Evolutionary conservation across 2,329 filamentous ascomycete genomes (phyloP), one percentile per base, ranked within the genome.

Genomic region (Penicillium psychrosexuale): DNA sequence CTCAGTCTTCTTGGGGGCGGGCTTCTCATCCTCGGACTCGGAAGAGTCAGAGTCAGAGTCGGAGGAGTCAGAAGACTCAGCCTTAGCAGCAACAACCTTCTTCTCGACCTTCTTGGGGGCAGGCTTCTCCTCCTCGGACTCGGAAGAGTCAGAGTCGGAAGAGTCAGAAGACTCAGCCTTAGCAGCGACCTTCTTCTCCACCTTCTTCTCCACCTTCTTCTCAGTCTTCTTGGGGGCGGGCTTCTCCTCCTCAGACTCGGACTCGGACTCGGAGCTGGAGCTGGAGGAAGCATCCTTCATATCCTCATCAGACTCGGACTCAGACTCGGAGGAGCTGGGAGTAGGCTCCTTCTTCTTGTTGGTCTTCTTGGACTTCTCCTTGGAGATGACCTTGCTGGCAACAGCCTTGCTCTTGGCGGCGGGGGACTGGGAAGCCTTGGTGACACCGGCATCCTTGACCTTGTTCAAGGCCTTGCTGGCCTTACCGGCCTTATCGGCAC

Each of bases 331-430:
- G 56, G 59, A 64, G 60, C 64, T 66, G 43, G 66, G 66, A 43
- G 66, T 72, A 55, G 72, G 70, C 53, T 70, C 74, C 67, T 75
- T 75, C 71, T 77, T 77, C 69, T 75, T 72, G 57, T 61, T 70
- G 22, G 5, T 5, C 64, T 75, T 72, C 64, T 72, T 68, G 52
- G 63, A 57, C 69, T 77, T 77, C 50, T 71, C 71, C 67, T 77
- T 77, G 47, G 66, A 53, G 50, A 68, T 71, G 30, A 74, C 63
- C 58, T 75, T 70, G 57, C 70, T 71, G 57, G 75, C 75, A 51
- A 77, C 64, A 55, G 72, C 69, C 69, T 77, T 78, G 71, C 72
- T 74, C 74, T 78, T 77, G 51, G 69, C 61, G 65, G 77, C 77
- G 33, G 71, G 67, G 54, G 70, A 73, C 66, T 77, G 67, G 50